Conservation (phyloP, 1,284 basidiomycete genomes). For the Microbotryum saponariae region DNA sequence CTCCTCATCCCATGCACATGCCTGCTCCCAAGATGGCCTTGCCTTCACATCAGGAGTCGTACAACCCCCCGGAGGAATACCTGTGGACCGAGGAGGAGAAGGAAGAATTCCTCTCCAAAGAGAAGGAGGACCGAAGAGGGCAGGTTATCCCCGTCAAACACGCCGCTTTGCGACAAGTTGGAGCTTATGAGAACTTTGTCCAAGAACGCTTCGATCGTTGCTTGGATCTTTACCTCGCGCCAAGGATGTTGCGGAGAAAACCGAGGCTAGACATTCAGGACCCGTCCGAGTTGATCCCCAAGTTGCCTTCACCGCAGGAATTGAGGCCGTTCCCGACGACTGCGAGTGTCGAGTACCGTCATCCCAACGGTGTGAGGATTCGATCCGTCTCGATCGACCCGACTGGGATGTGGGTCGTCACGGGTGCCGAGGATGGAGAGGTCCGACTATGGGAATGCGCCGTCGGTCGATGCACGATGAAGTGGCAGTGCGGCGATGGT, state of each 20-base stretch:
- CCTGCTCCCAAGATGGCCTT: constrained; percentile 87
- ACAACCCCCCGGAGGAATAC: constrained; percentile 97
- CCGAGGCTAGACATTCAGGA: constrained; percentile 63
- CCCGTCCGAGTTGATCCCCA: constrained; percentile 83
- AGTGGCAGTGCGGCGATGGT: constrained; percentile 64
- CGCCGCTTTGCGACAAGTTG: constrained; percentile 75
- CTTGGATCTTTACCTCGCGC: constrained; percentile 93
- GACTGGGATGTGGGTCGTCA: constrained; percentile 82
- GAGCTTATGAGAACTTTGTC: constrained; percentile 84
- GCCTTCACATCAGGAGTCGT: constrained; percentile 88
- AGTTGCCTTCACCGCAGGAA: constrained; percentile 87
- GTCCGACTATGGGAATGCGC: constrained; percentile 91
- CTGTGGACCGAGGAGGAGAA: constrained; percentile 81
- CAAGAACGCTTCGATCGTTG: constrained; percentile 91
- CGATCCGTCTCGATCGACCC: constrained; percentile 75
- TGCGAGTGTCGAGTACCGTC: constrained; percentile 63
- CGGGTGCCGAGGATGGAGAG: constrained; percentile 82
- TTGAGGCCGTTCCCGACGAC: constrained; percentile 91
- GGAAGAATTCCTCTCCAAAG: constrained; percentile 72
- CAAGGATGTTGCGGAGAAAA: constrained; percentile 64
- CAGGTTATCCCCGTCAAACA: constrained; percentile 87
- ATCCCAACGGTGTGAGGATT: constrained; percentile 57
- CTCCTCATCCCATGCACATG: constrained; percentile 59
- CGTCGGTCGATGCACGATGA: constrained; percentile 79
- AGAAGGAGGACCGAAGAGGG: constrained; percentile 83